Conservation (phyloP, 2,329 filamentous ascomycete genomes). For the Lachnum nothofagi region DNA sequence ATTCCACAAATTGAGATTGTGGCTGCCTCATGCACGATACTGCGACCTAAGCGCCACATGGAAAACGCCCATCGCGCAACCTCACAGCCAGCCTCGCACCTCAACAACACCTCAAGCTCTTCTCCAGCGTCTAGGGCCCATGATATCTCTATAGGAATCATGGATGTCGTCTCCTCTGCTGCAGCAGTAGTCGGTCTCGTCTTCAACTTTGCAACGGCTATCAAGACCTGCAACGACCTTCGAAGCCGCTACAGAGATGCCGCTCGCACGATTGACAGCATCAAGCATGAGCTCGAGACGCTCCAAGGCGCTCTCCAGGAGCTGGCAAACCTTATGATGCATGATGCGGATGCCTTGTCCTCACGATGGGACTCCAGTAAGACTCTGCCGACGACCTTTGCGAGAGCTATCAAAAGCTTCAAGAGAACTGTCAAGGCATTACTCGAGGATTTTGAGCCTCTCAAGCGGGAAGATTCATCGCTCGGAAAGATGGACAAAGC, state of each 20-base stretch:
- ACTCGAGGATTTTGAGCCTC: slow-evolving; percentile 6
- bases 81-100: background rate
- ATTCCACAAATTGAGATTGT: background rate
- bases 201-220: slow-evolving; percentile 12
- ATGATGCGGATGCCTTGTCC: slow-evolving; percentile 10
- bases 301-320: slow-evolving; percentile 8
- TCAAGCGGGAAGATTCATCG: background rate
- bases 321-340: slow-evolving; percentile 12
- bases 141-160: background rate
- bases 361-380: slow-evolving; percentile 12
- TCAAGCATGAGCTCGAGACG: slow-evolving; percentile 8
- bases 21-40: background rate
- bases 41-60: background rate
- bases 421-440: slow-evolving; percentile 1
- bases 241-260: slow-evolving; percentile 9
- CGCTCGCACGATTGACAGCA: slow-evolving; percentile 4
- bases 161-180: background rate
- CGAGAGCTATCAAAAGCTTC: slow-evolving; percentile 4
- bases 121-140: background rate
- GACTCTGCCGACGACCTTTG: slow-evolving; percentile 7
- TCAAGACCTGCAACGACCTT: slow-evolving; percentile 14
- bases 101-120: background rate
- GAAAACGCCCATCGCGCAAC: background rate
- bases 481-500: background rate
- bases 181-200: slow-evolving; percentile 10